Conservation (phyloP, 768 basidiomycete genomes). For the Amanita brunnescens region DNA sequence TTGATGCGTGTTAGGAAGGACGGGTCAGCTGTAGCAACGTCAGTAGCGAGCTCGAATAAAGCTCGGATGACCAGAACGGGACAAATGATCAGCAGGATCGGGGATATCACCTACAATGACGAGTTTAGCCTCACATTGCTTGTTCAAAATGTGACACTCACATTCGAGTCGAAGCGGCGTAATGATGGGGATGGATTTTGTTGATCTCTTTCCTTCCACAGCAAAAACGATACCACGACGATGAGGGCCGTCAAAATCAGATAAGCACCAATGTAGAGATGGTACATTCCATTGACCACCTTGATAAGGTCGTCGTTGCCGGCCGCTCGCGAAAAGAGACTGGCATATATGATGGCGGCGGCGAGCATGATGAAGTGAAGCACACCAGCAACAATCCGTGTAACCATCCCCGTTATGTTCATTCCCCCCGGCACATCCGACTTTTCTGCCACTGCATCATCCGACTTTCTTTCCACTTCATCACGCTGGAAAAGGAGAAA, state of each 20-base stretch:
- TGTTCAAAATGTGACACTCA: not conserved
- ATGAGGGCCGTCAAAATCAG: not conserved
- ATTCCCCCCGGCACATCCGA: not conserved
- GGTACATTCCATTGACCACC: not conserved
- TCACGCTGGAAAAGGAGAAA: not conserved
- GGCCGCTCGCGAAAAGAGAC: no score
- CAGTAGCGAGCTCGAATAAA: not conserved
- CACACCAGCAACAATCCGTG: not conserved
- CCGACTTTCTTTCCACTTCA: no score
- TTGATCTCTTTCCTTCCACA: not conserved
- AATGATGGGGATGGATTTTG: not conserved
- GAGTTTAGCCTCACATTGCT: not conserved
- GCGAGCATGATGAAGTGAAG: not conserved
- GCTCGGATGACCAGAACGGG: not conserved
- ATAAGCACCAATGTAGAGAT: not conserved
- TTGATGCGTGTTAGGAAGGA: not conserved
- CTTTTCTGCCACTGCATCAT: no score
- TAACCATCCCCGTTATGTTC: not conserved
- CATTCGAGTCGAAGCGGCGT: not conserved
- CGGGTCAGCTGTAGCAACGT: not conserved
- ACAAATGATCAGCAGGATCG: not conserved
- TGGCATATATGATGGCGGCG: not conserved
- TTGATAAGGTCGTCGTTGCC: not conserved
- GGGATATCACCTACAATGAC: not conserved
- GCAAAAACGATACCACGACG: not conserved